phyloP scores from a whole-genome alignment of 176 grass and related monocot genomes.

The Melocanna baccifera region DNA sequence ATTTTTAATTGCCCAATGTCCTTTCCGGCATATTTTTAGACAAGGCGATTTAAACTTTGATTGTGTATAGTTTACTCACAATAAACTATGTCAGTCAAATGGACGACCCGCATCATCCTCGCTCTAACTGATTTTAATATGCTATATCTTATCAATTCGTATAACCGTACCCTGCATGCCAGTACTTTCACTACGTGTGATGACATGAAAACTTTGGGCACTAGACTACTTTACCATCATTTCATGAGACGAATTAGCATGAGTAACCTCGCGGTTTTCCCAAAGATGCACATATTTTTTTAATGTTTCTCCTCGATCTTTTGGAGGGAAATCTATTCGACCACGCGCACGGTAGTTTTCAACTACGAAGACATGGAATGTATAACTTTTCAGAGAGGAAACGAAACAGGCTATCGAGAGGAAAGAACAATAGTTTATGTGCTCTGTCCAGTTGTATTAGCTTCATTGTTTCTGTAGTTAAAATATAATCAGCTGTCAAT shows the following conservation, averaged over 20 bases:
- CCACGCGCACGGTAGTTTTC: constrained; percentile 35
- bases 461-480: constrained; percentile 39
- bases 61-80: constrained; percentile 39
- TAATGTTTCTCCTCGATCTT: constrained; percentile 34
- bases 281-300: constrained; percentile 30
- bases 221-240: constrained; percentile 53
- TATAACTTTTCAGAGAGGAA: constrained; percentile 27
- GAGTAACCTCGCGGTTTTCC: constrained; percentile 35
- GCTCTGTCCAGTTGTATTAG: constrained; percentile 25
- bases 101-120: constrained; percentile 35
- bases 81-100: constrained; percentile 58
- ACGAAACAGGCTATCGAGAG: constrained; percentile 4
- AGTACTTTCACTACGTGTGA: constrained; percentile 44
- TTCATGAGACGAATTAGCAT: constrained; percentile 42
- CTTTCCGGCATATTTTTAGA: constrained; percentile 43
- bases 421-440: constrained; percentile 29
- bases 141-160: constrained; percentile 30
- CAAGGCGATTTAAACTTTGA: constrained; percentile 25
- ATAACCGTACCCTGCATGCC: constrained; percentile 38
- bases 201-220: constrained; percentile 45
- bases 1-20: constrained; percentile 28
- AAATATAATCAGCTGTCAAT: constrained; percentile 36
- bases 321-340: constrained; percentile 31
- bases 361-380: constrained; percentile 16
- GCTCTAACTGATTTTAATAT: constrained; percentile 42